phyloP scores from a whole-genome alignment of 2,329 filamentous ascomycete genomes.

The Ophiostoma angusticollis region DNA sequence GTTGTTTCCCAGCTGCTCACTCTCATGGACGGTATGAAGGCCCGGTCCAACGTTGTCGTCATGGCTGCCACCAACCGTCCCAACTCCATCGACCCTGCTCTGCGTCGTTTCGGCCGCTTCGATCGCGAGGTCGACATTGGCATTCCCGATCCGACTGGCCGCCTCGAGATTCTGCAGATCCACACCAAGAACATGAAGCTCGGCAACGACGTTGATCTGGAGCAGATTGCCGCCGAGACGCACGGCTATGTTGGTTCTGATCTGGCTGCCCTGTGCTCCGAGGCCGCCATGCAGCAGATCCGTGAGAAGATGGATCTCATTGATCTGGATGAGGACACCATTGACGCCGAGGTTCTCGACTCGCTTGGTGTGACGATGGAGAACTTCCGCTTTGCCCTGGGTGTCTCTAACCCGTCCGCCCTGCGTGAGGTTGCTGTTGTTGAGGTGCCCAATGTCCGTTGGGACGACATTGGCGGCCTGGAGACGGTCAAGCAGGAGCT shows the following conservation, averaged over 20 bases:
- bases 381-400: slow-evolving; percentile 98
- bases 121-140: slow-evolving; percentile 98
- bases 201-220: slow-evolving; percentile 87
- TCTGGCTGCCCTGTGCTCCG: slow-evolving; percentile 94
- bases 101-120: slow-evolving; percentile 96
- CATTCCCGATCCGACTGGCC: slow-evolving; percentile 93
- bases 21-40: slow-evolving; percentile 99
- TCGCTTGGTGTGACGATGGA: slow-evolving; percentile 98
- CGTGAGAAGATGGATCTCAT: slow-evolving; percentile 99
- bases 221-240: slow-evolving; percentile 92
- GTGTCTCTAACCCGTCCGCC: slow-evolving; percentile 95
- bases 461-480: slow-evolving; percentile 98
- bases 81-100: slow-evolving; percentile 95
- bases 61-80: slow-evolving; percentile 99
- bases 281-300: slow-evolving; percentile 99
- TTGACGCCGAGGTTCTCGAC: slow-evolving; percentile 95
- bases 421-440: slow-evolving; percentile 98
- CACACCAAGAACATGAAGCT: slow-evolving; percentile 99
- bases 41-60: slow-evolving; percentile 93
- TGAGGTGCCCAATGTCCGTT: slow-evolving; percentile 97
- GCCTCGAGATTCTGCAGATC: slow-evolving; percentile 97
- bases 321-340: slow-evolving; percentile 96
- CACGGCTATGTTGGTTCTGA: slow-evolving; percentile 99
- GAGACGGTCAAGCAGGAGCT: slow-evolving; percentile 98
- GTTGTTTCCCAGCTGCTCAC: slow-evolving; percentile 92